These are phyloP conservation scores for Eimeria necatrix DNA, from an alignment of 169 alveolate species.

Conservation along the genomic window DNA sequence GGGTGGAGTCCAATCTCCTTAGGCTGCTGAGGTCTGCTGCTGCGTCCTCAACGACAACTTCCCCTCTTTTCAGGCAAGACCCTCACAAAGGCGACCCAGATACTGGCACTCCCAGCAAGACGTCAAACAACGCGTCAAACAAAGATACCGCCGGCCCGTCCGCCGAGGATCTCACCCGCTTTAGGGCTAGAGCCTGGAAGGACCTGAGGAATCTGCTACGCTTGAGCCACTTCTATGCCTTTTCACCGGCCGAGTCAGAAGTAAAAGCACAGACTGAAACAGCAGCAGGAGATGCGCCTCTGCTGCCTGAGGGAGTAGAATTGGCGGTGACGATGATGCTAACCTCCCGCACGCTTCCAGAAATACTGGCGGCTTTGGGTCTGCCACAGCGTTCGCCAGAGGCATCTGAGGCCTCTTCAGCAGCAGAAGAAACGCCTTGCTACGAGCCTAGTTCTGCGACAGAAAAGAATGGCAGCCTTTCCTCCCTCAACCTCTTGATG, in stretches of 20 bases:
- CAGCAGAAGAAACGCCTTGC: background rate
- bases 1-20: background rate
- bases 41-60: background rate
- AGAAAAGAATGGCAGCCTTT: background rate
- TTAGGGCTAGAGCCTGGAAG: background rate
- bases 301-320: slow-evolving; percentile 17
- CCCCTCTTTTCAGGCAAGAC: background rate
- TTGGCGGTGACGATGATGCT: background rate
- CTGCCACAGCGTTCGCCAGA: background rate
- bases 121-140: background rate
- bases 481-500: background rate
- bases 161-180: background rate
- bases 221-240: background rate
- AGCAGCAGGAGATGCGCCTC: slow-evolving; percentile 31
- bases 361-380: background rate
- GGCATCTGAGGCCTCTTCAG: background rate
- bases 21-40: background rate
- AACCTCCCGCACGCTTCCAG: background rate
- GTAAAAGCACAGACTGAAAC: background rate
- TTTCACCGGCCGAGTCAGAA: background rate
- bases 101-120: background rate
- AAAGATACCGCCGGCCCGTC: background rate
- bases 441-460: background rate
- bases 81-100: background rate
- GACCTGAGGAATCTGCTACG: slow-evolving; percentile 26